Evolutionary conservation across 2,329 filamentous ascomycete genomes (phyloP).

Genomic region (Corynespora cassiicola): DNA sequence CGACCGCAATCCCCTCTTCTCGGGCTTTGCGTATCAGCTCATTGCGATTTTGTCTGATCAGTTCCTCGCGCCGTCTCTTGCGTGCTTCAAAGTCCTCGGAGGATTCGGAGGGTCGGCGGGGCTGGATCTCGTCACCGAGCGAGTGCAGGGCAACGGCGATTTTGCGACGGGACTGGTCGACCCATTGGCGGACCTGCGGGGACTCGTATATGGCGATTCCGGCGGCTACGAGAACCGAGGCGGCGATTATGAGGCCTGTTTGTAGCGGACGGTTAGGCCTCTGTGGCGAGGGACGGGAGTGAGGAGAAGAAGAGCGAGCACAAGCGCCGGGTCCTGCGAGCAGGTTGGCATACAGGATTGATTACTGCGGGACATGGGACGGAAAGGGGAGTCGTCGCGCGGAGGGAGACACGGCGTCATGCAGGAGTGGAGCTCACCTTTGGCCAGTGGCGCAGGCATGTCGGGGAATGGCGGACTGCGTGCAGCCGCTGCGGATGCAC

Average conservation of each 20-base stretch:
- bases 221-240: slow-evolving; percentile 67
- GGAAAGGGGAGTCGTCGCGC: slow-evolving; percentile 5
- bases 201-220: slow-evolving; percentile 69
- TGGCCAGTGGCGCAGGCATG: slow-evolving; percentile 50
- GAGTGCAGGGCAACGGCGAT: slow-evolving; percentile 65
- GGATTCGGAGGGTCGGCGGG: slow-evolving; percentile 40
- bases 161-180: slow-evolving; percentile 66
- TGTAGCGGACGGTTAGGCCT: slow-evolving; percentile 35
- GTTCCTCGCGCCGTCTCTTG: slow-evolving; percentile 37
- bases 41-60: slow-evolving; percentile 40
- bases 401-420: slow-evolving; percentile 7
- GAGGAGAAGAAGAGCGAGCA: slow-evolving; percentile 21
- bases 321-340: slow-evolving; percentile 36
- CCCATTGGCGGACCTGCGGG: slow-evolving; percentile 68
- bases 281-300: slow-evolving; percentile 12
- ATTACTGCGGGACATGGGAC: slow-evolving; percentile 2
- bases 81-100: slow-evolving; percentile 40
- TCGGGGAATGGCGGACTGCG: slow-evolving; percentile 2
- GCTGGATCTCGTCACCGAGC: slow-evolving; percentile 66
- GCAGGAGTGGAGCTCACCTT: slow-evolving; percentile 39
- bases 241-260: slow-evolving; percentile 67
- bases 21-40: slow-evolving; percentile 44
- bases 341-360: slow-evolving; percentile 35
- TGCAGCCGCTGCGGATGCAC: too few relatives aligned
- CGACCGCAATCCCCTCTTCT: slow-evolving; percentile 50